phyloP scores from a whole-genome alignment of 352 stramenopile species.

The Saprolegnia diclina region DNA sequence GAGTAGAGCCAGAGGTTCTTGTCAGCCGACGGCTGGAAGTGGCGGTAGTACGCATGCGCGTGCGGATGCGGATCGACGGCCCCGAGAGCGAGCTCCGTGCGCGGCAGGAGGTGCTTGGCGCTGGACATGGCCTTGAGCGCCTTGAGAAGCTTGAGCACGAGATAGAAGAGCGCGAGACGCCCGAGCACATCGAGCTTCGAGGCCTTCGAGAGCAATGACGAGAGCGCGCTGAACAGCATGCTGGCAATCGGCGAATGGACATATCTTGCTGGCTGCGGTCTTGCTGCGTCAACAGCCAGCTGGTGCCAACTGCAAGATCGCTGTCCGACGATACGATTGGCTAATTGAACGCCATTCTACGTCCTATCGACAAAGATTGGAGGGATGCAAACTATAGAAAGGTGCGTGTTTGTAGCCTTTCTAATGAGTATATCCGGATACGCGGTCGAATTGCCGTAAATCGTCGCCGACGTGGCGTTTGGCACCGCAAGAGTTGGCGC shows the following conservation, averaged over 20 bases:
- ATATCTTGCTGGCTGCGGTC: not conserved
- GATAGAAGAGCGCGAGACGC: slow-evolving; percentile 14
- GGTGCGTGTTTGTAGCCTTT: no score
- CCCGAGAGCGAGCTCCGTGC: not conserved
- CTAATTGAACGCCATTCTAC: no score
- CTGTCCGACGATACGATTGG: not conserved
- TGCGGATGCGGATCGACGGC: slow-evolving; percentile 13
- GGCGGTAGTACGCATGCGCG: slow-evolving; percentile 11
- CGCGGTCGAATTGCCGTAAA: no score
- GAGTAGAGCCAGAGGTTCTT: slow-evolving; percentile 39
- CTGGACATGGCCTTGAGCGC: slow-evolving; percentile 4
- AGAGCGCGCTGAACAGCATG: not conserved
- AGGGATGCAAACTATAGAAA: no score
- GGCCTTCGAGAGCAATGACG: not conserved
- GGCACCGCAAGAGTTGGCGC: no score
- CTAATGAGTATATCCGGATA: no score
- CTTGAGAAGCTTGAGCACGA: not conserved
- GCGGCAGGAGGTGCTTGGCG: not conserved
- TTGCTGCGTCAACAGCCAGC: slow-evolving; percentile 14
- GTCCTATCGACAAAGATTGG: no score
- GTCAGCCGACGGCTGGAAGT: not conserved
- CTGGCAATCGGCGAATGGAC: not conserved
- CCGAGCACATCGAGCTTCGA: slow-evolving; percentile 15
- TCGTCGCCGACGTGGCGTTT: no score
- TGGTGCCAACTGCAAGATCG: not conserved